Base-by-base conservation (phyloP, 148 eudicot genomes). In the Camellia japonica region DNA sequence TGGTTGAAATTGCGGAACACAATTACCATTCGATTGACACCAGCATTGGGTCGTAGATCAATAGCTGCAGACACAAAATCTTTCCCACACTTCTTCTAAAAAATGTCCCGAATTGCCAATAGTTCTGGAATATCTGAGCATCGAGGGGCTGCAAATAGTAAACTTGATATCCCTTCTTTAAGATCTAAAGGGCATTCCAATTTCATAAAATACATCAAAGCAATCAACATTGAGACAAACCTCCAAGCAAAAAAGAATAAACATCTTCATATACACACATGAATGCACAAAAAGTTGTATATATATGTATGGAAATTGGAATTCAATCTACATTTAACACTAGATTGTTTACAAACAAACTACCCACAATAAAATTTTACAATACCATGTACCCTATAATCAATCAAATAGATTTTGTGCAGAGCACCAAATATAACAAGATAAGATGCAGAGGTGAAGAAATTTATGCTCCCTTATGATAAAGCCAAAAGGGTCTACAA, bases 111-210 rank as follows among this genome's bases (percentile, higher is more conserved):
- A 79, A 96, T 90, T 9, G 94, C 79, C 66, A 88, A 68, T 38
- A 96, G 83, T 79, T 96, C 99, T 16, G 99, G 99, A 77, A 96
- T 91, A 78, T 96, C 99, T 38, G 99, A 87, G 92, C 98, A 90
- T 68, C 99, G 85, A 49, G 99, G 97, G 54, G 87, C 98, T 61
- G 99, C 99, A 88, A 93, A 96, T 61, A 96, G 89, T 46, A 96
- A 80, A 73, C 99, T 96, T 13, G 95, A 87, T 83, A 96, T 89
- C 60, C 93, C 95, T 86, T 96, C 99, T 85, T 92, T 96, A 64
- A 96, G 79, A 79, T 96, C 99, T 61, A 76, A 81, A 12, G 99
- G 99, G 79, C 99, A 93, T 62, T 89, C 89, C 90, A n/a, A n/a
- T n/a, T n/a, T n/a, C n/a, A n/a, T n/a, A n/a, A n/a, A n/a, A n/a